Percentiles rank a stretch among this genome's conserved stretches.
These are phyloP conservation scores for Dictyostelium brefeldianum DNA, from an alignment of 78 protist species.

Conservation along the genomic window DNA sequence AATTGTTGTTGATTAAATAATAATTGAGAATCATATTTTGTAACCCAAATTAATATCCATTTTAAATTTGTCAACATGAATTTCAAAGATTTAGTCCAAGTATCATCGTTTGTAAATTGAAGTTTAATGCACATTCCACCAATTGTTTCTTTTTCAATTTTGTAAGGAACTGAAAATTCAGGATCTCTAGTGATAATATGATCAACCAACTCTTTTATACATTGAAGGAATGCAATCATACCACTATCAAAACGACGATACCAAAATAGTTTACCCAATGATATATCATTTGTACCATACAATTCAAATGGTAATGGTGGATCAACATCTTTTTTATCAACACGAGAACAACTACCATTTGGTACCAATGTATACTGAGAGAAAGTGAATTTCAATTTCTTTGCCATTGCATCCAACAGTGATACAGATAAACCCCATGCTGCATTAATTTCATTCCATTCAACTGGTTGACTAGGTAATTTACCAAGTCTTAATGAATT, in stretches of 20 bases:
- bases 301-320: conserved; percentile 13
- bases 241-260: conserved; percentile 90
- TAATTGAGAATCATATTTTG: conserved; percentile 59
- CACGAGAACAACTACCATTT: conserved; percentile 78
- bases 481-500: conserved; percentile 92
- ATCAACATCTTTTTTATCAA: conserved; percentile 33
- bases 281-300: conserved; percentile 60
- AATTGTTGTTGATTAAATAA: background rate
- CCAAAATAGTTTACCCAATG: conserved; percentile 80
- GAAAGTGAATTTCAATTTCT: conserved; percentile 60
- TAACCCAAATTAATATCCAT: conserved; percentile 86
- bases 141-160: conserved; percentile 87
- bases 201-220: conserved; percentile 84
- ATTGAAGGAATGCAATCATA: conserved; percentile 89
- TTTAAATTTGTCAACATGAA: conserved; percentile 90
- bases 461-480: conserved; percentile 86
- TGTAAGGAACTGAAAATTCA: conserved; percentile 77
- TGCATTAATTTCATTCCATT: conserved; percentile 95
- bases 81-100: conserved; percentile 93
- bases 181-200: conserved; percentile 47
- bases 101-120: conserved; percentile 84
- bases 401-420: conserved; percentile 86
- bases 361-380: conserved; percentile 51
- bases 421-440: conserved; percentile 95
- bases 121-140: conserved; percentile 70